A percentile compares a stretch with the other conserved stretches of the same genome.
Evolutionary conservation across 2,329 filamentous ascomycete species (phyloP).

Genomic region (Botrytis galanthina): DNA sequence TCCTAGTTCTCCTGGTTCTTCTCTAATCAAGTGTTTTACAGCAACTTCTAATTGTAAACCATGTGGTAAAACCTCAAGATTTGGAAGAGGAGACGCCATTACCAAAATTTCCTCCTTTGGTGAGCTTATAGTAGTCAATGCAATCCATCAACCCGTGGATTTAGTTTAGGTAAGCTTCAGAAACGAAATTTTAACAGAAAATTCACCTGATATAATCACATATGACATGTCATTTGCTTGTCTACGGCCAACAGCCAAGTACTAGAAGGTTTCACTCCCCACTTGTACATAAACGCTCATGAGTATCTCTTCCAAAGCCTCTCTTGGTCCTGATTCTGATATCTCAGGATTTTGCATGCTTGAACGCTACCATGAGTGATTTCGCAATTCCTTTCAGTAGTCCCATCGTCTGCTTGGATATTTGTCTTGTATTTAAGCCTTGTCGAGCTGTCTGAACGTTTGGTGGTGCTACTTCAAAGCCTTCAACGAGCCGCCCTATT

Average conservation of each 20-base stretch:
- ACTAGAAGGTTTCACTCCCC: background rate
- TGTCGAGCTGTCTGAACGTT: background rate
- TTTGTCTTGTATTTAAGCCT: background rate
- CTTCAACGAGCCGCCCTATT: background rate
- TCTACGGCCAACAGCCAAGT: background rate
- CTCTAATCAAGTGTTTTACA: background rate
- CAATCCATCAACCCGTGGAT: background rate
- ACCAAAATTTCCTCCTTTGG: background rate
- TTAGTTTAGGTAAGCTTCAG: background rate
- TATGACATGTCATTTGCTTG: background rate
- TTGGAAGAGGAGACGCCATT: background rate
- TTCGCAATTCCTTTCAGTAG: background rate
- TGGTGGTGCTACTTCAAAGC: background rate
- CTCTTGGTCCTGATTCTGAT: background rate
- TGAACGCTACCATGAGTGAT: background rate
- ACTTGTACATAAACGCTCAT: background rate
- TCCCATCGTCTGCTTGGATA: background rate
- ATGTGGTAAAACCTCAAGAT: background rate
- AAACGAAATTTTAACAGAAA: background rate
- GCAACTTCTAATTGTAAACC: background rate
- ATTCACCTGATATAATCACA: background rate
- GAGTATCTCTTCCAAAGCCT: background rate
- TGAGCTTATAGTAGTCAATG: background rate
- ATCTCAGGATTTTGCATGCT: background rate
- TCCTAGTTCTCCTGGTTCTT: background rate